Evolutionary conservation across 352 stramenopile species (phyloP).

Genomic region (Globisporangium irregulare): DNA sequence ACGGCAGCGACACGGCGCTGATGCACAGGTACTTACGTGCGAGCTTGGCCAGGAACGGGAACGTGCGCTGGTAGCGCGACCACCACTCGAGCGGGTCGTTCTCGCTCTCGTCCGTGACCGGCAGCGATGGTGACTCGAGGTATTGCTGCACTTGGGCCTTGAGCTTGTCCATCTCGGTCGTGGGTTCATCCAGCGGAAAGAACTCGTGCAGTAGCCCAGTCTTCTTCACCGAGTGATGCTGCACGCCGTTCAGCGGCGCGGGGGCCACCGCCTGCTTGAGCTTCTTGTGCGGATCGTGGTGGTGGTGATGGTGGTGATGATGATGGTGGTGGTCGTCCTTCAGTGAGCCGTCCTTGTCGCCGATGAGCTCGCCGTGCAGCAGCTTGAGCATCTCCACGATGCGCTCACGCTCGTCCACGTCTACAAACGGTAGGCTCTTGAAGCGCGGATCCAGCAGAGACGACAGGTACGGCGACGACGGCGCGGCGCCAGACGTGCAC

Average conservation of each 20-base stretch:
- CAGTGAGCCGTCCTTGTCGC: conserved; percentile 18
- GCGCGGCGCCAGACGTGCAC: conserved; percentile 42
- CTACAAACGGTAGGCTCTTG: conserved; percentile 68
- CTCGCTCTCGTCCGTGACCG: conserved; percentile 62
- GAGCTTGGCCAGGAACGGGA: conserved; percentile 63
- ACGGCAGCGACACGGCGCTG: conserved; percentile 67
- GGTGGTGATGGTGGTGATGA: conserved; percentile 16
- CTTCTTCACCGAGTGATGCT: conserved; percentile 27
- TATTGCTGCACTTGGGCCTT: conserved; percentile 69
- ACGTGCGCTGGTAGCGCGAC: conserved; percentile 68
- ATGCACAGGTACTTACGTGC: conserved; percentile 79
- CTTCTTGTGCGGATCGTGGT: conserved; percentile 10
- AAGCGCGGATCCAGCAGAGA: conserved; percentile 73
- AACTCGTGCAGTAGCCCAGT: conserved; percentile 53
- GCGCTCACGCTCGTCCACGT: conserved; percentile 44
- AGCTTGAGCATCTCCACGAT: conserved; percentile 53
- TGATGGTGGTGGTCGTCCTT: conserved; percentile 23
- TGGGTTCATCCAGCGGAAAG: conserved; percentile 53
- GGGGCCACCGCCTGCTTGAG: not conserved
- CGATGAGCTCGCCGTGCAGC: conserved; percentile 40
- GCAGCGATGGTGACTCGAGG: conserved; percentile 60
- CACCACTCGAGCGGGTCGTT: conserved; percentile 84
- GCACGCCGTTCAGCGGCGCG: conserved; percentile 13
- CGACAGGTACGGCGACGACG: conserved; percentile 55
- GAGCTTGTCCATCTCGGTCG: conserved; percentile 56